phyloP scores from a whole-genome alignment of 2,329 filamentous ascomycete genomes.

The Bipolaris gigantea region DNA sequence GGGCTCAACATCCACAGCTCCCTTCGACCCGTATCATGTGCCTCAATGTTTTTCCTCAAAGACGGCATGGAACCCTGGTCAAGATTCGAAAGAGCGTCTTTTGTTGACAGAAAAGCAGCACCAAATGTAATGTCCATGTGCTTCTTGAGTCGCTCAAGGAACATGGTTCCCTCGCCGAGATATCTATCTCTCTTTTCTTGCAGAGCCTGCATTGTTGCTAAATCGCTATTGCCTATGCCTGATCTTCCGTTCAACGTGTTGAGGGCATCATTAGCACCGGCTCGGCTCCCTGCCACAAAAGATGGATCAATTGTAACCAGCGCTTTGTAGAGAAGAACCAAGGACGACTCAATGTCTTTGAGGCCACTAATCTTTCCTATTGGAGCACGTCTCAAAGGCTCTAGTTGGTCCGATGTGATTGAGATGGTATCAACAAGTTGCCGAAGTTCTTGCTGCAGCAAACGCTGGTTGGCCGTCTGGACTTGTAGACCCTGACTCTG shows the following conservation, averaged over 20 bases:
- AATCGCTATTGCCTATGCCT: conserved; percentile 72
- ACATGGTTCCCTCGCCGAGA: conserved; percentile 70
- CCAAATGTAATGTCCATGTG: conserved; percentile 84
- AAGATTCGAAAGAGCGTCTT: conserved; percentile 57
- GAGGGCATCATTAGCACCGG: conserved; percentile 49
- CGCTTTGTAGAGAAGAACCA: conserved; percentile 85
- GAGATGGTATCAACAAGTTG: conserved; percentile 88
- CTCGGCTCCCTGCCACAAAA: conserved; percentile 58
- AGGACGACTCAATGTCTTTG: conserved; percentile 73
- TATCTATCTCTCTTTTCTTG: conserved; percentile 95
- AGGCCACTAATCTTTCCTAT: conserved; percentile 72
- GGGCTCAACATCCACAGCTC: conserved; percentile 86
- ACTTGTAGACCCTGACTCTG: conserved; percentile 97
- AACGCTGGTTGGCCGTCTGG: conserved; percentile 94
- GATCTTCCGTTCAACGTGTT: conserved; percentile 45
- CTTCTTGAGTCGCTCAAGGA: conserved; percentile 76
- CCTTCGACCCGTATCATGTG: conserved; percentile 72
- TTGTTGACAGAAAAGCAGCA: conserved; percentile 70
- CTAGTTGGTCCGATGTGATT: conserved; percentile 75
- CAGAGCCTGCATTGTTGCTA: conserved; percentile 86
- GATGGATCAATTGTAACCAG: conserved; percentile 91
- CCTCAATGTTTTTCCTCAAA: conserved; percentile 66
- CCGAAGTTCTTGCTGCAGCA: conserved; percentile 86
- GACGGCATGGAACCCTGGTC: conserved; percentile 53
- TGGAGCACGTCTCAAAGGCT: conserved; percentile 71